phyloP scores from a whole-genome alignment of 352 stramenopile species.

The Thraustotheca clavata region DNA sequence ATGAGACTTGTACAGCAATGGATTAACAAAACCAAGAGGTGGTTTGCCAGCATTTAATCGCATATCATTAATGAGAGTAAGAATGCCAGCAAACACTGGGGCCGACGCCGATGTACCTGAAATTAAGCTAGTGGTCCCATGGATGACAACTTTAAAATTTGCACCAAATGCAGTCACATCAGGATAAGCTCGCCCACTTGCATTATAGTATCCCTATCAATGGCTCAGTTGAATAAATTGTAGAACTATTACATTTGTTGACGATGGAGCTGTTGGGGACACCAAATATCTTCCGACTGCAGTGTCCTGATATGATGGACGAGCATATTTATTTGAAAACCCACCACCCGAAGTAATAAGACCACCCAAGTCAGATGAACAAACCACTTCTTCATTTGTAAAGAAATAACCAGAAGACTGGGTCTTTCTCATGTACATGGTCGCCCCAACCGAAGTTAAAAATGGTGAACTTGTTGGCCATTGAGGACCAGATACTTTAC shows the following conservation, averaged over 20 bases:
- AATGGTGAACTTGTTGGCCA: slow-evolving; percentile 82
- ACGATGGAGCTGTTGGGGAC: slow-evolving; percentile 32
- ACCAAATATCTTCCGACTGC: slow-evolving; percentile 59
- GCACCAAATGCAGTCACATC: slow-evolving; percentile 77
- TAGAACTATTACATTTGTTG: slow-evolving; percentile 23
- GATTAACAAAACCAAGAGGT: slow-evolving; percentile 82
- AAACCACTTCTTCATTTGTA: slow-evolving; percentile 58
- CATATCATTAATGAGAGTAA: slow-evolving; percentile 83
- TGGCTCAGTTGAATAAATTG: not conserved
- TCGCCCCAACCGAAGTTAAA: slow-evolving; percentile 85
- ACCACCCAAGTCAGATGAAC: slow-evolving; percentile 51
- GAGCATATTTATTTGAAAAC: slow-evolving; percentile 77
- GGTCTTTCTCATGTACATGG: slow-evolving; percentile 44
- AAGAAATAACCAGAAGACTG: slow-evolving; percentile 29
- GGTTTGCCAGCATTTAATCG: slow-evolving; percentile 70
- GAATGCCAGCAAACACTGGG: slow-evolving; percentile 74
- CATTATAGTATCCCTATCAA: slow-evolving; percentile 38
- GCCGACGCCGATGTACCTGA: slow-evolving; percentile 83
- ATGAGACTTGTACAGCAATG: slow-evolving; percentile 70
- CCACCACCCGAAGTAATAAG: slow-evolving; percentile 82
- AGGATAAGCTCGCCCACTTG: slow-evolving; percentile 77
- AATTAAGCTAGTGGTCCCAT: slow-evolving; percentile 35
- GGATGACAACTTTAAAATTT: slow-evolving; percentile 56
- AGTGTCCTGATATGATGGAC: slow-evolving; percentile 64
- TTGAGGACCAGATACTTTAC: slow-evolving; percentile 52